These are phyloP conservation scores for Kwoniella sp. DNA, from an alignment of 768 basidiomycete genomes.

Conservation along the genomic window DNA sequence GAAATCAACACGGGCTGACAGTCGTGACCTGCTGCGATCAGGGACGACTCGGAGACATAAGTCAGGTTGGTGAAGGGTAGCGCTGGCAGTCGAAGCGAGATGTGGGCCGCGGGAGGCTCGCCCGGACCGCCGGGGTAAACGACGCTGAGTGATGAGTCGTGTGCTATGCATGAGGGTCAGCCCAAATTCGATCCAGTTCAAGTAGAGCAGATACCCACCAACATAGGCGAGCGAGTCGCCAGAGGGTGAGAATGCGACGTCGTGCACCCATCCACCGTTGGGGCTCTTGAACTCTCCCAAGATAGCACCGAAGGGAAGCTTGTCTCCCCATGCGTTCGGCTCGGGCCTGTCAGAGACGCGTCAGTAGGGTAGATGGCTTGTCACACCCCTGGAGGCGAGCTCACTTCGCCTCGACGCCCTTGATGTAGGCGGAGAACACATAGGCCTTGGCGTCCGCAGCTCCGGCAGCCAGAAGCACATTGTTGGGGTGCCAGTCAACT, in stretches of 20 bases:
- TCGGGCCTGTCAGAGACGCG: conserved; percentile 61
- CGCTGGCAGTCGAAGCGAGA: conserved; percentile 69
- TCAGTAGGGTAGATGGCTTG: background rate
- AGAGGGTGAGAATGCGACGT: conserved; percentile 91
- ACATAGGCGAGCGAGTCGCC: conserved; percentile 92
- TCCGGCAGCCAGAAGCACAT: conserved; percentile 93
- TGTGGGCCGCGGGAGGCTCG: conserved; percentile 54
- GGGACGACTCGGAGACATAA: conserved; percentile 74
- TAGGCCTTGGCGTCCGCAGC: conserved; percentile 96
- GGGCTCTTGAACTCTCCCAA: conserved; percentile 89
- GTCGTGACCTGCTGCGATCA: conserved; percentile 94
- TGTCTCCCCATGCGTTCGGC: conserved; percentile 93
- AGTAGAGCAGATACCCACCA: conserved; percentile 57
- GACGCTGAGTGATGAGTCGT: conserved; percentile 88
- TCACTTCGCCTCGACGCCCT: conserved; percentile 90
- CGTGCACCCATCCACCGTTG: conserved; percentile 94
- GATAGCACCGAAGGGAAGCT: conserved; percentile 93
- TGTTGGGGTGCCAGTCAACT: conserved; percentile 99
- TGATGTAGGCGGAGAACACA: conserved; percentile 97
- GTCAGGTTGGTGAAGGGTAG: conserved; percentile 79
- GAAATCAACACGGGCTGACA: conserved; percentile 89
- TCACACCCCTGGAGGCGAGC: conserved; percentile 11
- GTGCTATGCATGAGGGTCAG: conserved; percentile 57
- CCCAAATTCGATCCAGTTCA: background rate
- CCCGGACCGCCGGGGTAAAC: conserved; percentile 76